phyloP scores from a whole-genome alignment of 345 rosid species.

The Corymbia maculata region DNA sequence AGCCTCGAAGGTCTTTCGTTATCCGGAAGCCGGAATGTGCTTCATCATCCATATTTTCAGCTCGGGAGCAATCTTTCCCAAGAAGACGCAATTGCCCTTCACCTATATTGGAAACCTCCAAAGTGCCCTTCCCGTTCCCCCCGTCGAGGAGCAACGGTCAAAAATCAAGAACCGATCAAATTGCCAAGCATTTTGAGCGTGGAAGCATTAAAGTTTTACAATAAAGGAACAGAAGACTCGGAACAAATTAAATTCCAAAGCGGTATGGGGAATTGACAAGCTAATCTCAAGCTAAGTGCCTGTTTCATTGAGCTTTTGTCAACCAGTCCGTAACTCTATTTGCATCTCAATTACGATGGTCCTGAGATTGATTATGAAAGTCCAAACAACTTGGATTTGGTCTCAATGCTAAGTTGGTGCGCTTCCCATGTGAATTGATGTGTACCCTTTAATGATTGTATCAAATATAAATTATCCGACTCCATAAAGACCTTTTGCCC shows the following conservation, averaged over 20 bases:
- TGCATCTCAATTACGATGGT: rapidly evolving
- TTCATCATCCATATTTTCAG: not conserved
- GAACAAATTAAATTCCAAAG: not conserved
- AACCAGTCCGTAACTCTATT: rapidly evolving
- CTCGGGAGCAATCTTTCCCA: not conserved
- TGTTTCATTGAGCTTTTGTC: rapidly evolving
- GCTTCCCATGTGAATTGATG: too few species aligned
- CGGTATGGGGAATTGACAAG: too few species aligned
- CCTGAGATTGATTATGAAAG: rapidly evolving
- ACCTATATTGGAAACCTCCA: not conserved
- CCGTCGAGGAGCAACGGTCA: not conserved
- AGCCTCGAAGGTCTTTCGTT: not conserved
- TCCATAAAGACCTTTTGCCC: too few species aligned
- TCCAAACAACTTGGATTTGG: not conserved
- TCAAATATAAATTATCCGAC: too few species aligned
- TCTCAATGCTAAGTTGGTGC: rapidly evolving
- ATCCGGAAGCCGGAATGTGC: not conserved
- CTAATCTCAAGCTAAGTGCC: rapidly evolving
- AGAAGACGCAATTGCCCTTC: not conserved
- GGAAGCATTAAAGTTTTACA: not conserved
- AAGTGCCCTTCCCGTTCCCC: not conserved
- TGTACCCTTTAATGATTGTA: too few species aligned
- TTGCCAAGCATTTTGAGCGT: not conserved
- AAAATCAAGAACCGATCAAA: not conserved
- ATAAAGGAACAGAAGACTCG: not conserved